Conservation (phyloP, 345 rosid genomes). For the Ailanthus altissimus region DNA sequence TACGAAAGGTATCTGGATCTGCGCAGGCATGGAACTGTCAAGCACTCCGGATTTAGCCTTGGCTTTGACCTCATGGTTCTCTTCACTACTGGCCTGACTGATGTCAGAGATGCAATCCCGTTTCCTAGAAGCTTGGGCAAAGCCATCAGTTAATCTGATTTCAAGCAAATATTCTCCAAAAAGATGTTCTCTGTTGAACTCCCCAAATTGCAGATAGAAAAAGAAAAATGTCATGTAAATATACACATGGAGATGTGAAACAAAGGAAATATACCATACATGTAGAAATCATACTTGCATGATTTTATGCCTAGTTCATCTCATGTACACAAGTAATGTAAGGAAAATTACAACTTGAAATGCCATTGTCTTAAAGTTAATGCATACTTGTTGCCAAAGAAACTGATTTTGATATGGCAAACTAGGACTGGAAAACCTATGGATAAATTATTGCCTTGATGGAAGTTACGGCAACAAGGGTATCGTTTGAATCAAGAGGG, state of each 20-base stretch:
- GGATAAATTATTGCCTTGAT: slow-evolving; percentile 33
- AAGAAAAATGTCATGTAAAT: slow-evolving; percentile 7
- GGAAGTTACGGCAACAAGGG: slow-evolving; percentile 23
- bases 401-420: slow-evolving; percentile 8
- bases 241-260: background rate
- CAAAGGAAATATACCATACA: background rate
- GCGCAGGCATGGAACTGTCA: slow-evolving; percentile 74
- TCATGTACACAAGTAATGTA: slow-evolving; percentile 5
- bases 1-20: slow-evolving; percentile 86
- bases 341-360: slow-evolving; percentile 3
- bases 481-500: slow-evolving; percentile 48
- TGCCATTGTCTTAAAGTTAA: slow-evolving; percentile 8
- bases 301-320: slow-evolving; percentile 2
- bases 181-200: background rate
- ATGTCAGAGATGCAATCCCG: slow-evolving; percentile 81
- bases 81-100: slow-evolving; percentile 62
- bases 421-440: slow-evolving; percentile 24
- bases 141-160: slow-evolving; percentile 39
- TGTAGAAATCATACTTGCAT: slow-evolving; percentile 17
- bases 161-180: background rate
- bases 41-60: slow-evolving; percentile 75
- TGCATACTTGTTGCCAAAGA: background rate
- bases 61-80: slow-evolving; percentile 73
- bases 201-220: background rate
- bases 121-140: slow-evolving; percentile 67